phyloP scores from a whole-genome alignment of 208 protist species.

The Crithidia sp. region DNA sequence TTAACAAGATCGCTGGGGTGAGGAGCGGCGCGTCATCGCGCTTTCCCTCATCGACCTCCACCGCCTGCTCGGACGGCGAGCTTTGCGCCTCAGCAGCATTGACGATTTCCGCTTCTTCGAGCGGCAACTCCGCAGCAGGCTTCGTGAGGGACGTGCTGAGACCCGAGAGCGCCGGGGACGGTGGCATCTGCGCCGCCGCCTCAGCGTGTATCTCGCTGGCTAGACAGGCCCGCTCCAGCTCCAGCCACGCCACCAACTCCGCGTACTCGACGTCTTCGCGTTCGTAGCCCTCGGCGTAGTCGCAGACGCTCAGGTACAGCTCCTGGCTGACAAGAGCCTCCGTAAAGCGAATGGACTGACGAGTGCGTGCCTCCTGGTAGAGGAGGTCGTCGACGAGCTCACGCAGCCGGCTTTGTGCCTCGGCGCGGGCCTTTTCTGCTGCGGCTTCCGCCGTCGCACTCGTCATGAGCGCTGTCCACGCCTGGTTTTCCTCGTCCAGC shows the following conservation, averaged over 20 bases:
- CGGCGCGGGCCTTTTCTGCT: background rate
- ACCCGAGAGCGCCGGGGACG: too few species aligned
- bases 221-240: background rate
- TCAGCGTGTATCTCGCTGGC: background rate
- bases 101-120: too few species aligned
- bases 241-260: background rate
- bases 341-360: background rate
- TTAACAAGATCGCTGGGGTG: background rate
- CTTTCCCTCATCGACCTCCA: background rate
- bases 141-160: too few species aligned
- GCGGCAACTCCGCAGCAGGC: too few species aligned
- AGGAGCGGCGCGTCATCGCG: background rate
- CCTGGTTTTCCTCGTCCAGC: background rate
- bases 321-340: slow-evolving; percentile 6
- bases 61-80: background rate
- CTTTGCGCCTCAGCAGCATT: too few species aligned
- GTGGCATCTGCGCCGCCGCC: background rate
- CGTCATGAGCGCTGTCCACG: background rate
- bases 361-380: background rate
- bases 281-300: slow-evolving; percentile 10
- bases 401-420: background rate
- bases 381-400: background rate
- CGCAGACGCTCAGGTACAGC: slow-evolving; percentile 13
- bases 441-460: background rate
- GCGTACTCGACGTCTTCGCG: slow-evolving; percentile 12